A percentile compares a stretch with the other conserved stretches of the same genome.
These are phyloP conservation scores for Salix udensis DNA, from an alignment of 345 rosid genomes.

Conservation along the genomic window DNA sequence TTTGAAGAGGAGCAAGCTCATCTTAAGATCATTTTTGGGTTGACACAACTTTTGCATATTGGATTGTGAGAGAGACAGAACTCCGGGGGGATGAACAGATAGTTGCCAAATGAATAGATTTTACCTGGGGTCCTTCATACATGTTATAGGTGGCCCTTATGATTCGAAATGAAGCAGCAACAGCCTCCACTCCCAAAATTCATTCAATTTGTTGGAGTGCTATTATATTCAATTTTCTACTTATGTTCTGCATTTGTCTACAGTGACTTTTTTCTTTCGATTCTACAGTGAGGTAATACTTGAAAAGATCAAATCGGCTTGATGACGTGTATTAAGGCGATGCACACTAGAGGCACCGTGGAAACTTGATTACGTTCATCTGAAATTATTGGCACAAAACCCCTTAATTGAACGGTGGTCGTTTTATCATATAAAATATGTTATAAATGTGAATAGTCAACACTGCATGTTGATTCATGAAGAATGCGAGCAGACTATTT, in stretches of 20 bases:
- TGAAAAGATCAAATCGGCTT: not conserved
- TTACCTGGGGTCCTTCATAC: not conserved
- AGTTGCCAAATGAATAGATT: not conserved
- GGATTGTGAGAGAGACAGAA: not conserved
- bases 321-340: not conserved
- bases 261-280: not conserved
- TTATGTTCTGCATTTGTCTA: not conserved
- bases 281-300: not conserved
- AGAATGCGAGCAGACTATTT: not conserved
- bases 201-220: not conserved
- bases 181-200: not conserved
- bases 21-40: not conserved
- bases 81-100: too few relatives aligned
- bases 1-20: not conserved
- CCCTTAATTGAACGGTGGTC: not conserved
- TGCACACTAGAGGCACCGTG: not conserved
- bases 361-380: not conserved
- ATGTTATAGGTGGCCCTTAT: not conserved
- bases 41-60: not conserved
- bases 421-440: not conserved
- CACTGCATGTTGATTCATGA: not conserved
- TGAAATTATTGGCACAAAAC: not conserved
- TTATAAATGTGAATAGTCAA: not conserved
- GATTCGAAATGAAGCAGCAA: not conserved
- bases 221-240: not conserved